Base-by-base conservation (phyloP, 1,284 basidiomycete genomes). In the Cutaneotrichosporon cutaneum region DNA sequence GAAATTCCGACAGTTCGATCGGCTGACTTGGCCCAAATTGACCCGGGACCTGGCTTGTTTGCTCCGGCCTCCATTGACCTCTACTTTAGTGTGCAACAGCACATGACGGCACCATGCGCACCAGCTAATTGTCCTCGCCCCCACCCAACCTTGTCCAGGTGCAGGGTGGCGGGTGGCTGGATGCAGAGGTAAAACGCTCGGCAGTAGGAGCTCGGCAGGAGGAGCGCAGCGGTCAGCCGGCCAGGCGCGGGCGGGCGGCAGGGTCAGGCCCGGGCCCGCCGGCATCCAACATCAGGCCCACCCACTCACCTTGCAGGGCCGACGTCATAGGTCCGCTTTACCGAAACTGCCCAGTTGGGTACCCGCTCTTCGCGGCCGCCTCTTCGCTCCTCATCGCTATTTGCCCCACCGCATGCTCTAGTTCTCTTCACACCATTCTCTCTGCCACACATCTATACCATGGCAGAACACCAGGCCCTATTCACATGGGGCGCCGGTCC, bases 401-500 rank as follows among this genome's bases (percentile, higher is more conserved):
- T 14, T n/a, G 21, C 36, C 11, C 24, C 18, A 21, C 10, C 18
- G 4, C 53, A 26, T 26, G 16, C 53, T 54, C 35, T 32, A 10
- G 21, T 14, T 22, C 36, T 42, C 22, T 58, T 62, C 61, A 45
- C 22, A 52, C 45, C 36, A 44, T 27, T 21, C 30, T 42, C 18
- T n/a, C 39, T 42, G 39, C 39, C 18, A 18, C 39, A n/a, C 18
- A 7, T 18, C 16, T 8, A 16, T 42, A 36, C 53, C 59, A 64
- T 67, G 62, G 58, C 56, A 50, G 56, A 64, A 67, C 73, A 77
- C 67, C 45, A 62, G 32, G 72, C 70, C 39, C 71, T 64, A 36
- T 77, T 78, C 64, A 73, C 72, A 42, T 78, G 76, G 76, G 76
- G 75, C 53, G 70, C 72, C 22, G 76, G 76, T 24, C 75, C 76